Evolutionary conservation across 2,329 filamentous ascomycete species (phyloP), one percentile per base, ranked within the genome.

Genomic region (Drechslerella dactyloides): DNA sequence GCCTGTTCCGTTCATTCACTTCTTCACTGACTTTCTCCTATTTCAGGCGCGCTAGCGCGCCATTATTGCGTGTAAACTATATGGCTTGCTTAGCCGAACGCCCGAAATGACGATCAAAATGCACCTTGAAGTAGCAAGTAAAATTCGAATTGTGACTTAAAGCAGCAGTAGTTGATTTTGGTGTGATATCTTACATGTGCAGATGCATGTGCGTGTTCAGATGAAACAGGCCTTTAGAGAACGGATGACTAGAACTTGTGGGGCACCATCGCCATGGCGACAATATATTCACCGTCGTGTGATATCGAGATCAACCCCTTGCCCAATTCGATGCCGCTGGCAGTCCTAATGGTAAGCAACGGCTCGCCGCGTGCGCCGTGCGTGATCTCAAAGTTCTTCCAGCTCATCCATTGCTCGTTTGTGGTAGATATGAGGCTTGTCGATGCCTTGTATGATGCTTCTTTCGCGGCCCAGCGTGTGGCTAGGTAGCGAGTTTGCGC

Each of bases 231-330:
- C 37, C 37, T 42, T 42, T 15, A 13, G 13, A 4, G 5, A 42
- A 42, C 37, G 37, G 17, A 51, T 13, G 8, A 53, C 44, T 6
- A 56, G 54, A 56, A 42, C 24, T 53, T 54, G n/a, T 21, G 19
- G 35, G 74, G 73, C 19, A 76, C 48, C 64, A 76, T 58, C 2
- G 73, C 76, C 68, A 76, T 74, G 13, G 76, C 76, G 15, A 76
- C 56, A 11, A 77, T 72, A 59, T 77, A 76, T 44, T 77, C 75
- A 21, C 76, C 76, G 56, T 77, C 75, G 62, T 77, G 76, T 24
- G 73, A 74, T 54, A 77, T 77, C 17, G 76, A 76, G 44, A 77
- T 19, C 17, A 61, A 64, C 1, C 75, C 76, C 11, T 56, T 51
- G 27, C 53, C 61, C 19, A 54, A 62, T 48, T 60, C 63, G n/a